Conservation (phyloP, 2,329 filamentous ascomycete genomes). For the Alternaria sp. region DNA sequence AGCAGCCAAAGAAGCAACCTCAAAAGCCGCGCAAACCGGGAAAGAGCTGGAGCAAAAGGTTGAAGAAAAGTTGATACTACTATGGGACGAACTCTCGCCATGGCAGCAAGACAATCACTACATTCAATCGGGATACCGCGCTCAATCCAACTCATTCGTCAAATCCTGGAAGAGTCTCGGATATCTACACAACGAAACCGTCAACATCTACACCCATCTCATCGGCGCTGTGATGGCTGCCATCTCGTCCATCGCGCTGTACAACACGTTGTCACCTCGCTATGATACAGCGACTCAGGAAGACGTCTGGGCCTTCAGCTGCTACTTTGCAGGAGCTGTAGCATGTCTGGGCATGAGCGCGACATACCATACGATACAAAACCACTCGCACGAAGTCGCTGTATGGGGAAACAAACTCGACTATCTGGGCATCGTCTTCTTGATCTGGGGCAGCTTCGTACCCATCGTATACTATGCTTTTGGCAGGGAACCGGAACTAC, state of each 20-base stretch:
- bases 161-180: conserved; percentile 64
- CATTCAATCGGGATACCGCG: conserved; percentile 70
- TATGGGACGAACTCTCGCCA: conserved; percentile 51
- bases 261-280: conserved; percentile 31
- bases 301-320: conserved; percentile 46
- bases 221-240: conserved; percentile 46
- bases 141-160: conserved; percentile 65
- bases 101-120: conserved; percentile 70
- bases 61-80: conserved; percentile 56
- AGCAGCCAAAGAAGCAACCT: conserved; percentile 24
- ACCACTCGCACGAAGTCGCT: conserved; percentile 80
- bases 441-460: conserved; percentile 92
- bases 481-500: conserved; percentile 66
- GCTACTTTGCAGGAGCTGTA: conserved; percentile 50
- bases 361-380: conserved; percentile 82
- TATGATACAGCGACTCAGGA: conserved; percentile 44
- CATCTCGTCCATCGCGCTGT: conserved; percentile 26
- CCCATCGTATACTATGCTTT: conserved; percentile 73
- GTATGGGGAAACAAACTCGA: conserved; percentile 91
- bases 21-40: conserved; percentile 21
- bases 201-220: conserved; percentile 76
- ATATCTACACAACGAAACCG: conserved; percentile 71
- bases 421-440: conserved; percentile 88
- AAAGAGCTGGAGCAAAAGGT: conserved; percentile 41
- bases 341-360: conserved; percentile 60